phyloP scores from a whole-genome alignment of 306 rosid species.

The Mucuna pruriens region DNA sequence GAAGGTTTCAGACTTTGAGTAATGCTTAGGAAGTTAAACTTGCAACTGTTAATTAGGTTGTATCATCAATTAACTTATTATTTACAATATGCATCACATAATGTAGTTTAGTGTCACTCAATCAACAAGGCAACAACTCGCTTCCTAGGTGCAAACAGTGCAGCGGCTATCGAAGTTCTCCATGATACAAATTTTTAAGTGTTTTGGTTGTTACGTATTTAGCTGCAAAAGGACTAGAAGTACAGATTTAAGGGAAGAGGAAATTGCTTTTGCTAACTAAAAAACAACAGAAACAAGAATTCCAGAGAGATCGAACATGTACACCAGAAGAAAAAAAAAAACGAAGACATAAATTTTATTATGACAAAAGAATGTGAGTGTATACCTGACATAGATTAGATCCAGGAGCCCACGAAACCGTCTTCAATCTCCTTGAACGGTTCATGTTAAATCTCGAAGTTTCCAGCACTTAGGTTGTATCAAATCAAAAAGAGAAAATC shows the following conservation, averaged over 20 bases:
- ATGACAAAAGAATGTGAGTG: constrained; percentile 43
- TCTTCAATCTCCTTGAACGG: constrained; percentile 65
- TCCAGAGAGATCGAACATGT: constrained; percentile 15
- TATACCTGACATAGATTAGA: constrained; percentile 81
- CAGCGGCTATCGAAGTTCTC: too few species aligned
- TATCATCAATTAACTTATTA: background rate
- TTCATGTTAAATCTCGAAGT: constrained; percentile 66
- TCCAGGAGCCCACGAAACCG: constrained; percentile 71
- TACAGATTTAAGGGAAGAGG: background rate
- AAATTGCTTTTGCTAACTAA: too few species aligned
- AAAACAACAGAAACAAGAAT: background rate
- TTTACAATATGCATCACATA: background rate
- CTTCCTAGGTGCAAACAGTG: too few species aligned
- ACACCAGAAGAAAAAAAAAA: background rate
- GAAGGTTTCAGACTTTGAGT: too few species aligned
- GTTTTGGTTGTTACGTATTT: too few species aligned
- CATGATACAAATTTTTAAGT: too few species aligned
- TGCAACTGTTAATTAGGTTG: background rate
- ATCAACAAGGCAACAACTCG: too few species aligned
- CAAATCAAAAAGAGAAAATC: constrained; percentile 1
- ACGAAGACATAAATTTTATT: background rate
- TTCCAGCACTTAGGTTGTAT: constrained; percentile 1
- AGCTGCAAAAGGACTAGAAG: background rate
- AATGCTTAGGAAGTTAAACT: background rate
- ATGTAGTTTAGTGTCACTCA: too few species aligned